Evolutionary conservation across 2,329 filamentous ascomycete species (phyloP).

Genomic region (Ophiostoma piceae): DNA sequence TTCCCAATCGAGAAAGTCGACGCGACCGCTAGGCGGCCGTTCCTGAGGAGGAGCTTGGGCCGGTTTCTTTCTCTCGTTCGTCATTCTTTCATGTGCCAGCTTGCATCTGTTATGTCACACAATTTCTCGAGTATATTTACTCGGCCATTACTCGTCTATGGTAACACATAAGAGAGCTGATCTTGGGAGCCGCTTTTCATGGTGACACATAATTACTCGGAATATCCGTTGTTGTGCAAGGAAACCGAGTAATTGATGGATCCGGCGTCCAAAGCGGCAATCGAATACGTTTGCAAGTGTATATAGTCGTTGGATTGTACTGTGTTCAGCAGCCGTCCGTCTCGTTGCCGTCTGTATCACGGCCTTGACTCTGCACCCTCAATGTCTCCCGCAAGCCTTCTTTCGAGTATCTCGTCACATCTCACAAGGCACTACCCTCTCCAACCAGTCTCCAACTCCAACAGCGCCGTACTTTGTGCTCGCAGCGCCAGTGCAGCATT

Average conservation of each 20-base stretch:
- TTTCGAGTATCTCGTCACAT: background rate
- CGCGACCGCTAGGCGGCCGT: background rate
- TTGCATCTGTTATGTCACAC: background rate
- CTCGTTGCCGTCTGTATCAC: too few relatives aligned
- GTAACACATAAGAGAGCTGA: too few relatives aligned
- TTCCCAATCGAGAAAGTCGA: constrained; percentile 2
- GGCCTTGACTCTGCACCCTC: background rate
- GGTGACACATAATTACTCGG: background rate
- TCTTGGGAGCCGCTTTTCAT: background rate
- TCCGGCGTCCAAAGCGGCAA: background rate
- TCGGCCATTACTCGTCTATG: background rate
- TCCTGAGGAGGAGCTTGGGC: background rate
- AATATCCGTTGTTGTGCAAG: background rate
- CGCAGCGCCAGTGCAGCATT: background rate
- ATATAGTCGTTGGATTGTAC: background rate
- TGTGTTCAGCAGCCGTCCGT: too few relatives aligned
- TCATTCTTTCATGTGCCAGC: background rate
- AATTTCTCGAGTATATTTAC: background rate
- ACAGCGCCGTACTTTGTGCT: background rate
- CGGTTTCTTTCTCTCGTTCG: background rate
- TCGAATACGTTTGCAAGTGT: background rate
- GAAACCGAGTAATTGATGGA: background rate
- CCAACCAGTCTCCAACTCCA: background rate
- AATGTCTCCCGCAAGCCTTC: background rate
- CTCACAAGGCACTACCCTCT: background rate